Percentiles rank a stretch among this genome's conserved stretches.
These are phyloP conservation scores for Cladosporium halotolerans DNA, from an alignment of 2,329 filamentous ascomycete genomes.

Conservation along the genomic window DNA sequence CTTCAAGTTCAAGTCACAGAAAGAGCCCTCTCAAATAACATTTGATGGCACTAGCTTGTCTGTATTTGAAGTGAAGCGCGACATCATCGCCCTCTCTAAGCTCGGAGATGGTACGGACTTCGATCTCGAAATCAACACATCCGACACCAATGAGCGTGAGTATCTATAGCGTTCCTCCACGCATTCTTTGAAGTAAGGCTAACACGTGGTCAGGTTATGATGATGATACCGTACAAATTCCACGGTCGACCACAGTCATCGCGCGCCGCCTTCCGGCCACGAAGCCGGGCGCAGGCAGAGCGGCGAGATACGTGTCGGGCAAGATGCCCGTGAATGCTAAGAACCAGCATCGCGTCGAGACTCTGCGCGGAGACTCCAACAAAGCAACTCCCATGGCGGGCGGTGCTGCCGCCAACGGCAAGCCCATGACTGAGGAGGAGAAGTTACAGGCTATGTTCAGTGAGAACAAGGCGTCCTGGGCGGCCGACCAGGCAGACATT, in stretches of 20 bases:
- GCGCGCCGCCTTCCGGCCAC: constrained; percentile 78
- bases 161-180: background rate
- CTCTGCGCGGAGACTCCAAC: constrained; percentile 44
- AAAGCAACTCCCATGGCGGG: constrained; percentile 43
- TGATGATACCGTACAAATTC: constrained; percentile 96
- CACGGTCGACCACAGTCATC: constrained; percentile 87
- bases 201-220: constrained; percentile 66
- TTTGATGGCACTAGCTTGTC: constrained; percentile 98
- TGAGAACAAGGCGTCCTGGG: constrained; percentile 85
- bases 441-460: constrained; percentile 89
- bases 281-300: constrained; percentile 80
- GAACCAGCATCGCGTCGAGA: constrained; percentile 64
- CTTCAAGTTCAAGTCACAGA: constrained; percentile 99
- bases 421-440: constrained; percentile 85
- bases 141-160: constrained; percentile 85
- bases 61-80: constrained; percentile 96
- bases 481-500: constrained; percentile 87
- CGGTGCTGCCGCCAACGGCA: constrained; percentile 61
- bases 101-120: constrained; percentile 95
- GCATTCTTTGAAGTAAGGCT: constrained; percentile 15
- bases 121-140: constrained; percentile 87
- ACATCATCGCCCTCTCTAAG: constrained; percentile 91
- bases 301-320: constrained; percentile 90
- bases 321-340: constrained; percentile 89
- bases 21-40: constrained; percentile 86